Conservation (phyloP, 768 basidiomycete species). For the Favolaschia claudopus region DNA sequence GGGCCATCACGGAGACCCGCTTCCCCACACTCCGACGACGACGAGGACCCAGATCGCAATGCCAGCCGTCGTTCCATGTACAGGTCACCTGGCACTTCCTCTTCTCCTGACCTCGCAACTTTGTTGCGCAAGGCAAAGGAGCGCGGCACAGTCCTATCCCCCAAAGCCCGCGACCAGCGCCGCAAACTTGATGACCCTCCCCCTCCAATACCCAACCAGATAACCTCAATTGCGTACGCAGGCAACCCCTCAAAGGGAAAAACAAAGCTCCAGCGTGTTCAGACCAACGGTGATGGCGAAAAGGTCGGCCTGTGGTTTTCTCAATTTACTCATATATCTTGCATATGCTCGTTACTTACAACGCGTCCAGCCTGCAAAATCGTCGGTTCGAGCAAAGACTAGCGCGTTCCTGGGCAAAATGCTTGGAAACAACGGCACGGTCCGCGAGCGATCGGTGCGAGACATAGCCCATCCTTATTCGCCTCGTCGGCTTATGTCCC, state of each 20-base stretch:
- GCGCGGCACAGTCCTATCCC: constrained; percentile 54
- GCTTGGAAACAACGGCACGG: constrained; percentile 64
- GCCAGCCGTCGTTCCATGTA: constrained; percentile 87
- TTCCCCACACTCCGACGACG: constrained; percentile 65
- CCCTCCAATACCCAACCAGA: constrained; percentile 18
- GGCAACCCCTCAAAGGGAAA: constrained; percentile 40
- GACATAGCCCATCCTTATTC: constrained; percentile 17
- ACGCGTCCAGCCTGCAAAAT: constrained; percentile 54
- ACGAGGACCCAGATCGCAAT: constrained; percentile 71
- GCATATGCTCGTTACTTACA: background rate
- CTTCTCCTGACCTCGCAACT: constrained; percentile 91
- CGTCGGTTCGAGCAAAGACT: constrained; percentile 80
- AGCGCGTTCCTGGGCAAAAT: constrained; percentile 83
- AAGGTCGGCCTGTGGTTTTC: constrained; percentile 15
- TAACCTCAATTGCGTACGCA: constrained; percentile 18
- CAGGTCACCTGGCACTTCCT: constrained; percentile 86
- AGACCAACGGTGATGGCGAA: constrained; percentile 24
- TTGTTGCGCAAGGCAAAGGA: constrained; percentile 86
- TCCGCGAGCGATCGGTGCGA: constrained; percentile 75
- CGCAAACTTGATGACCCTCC: constrained; percentile 2
- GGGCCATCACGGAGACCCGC: constrained; percentile 41
- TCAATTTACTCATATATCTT: background rate
- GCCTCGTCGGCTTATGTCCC: constrained; percentile 21
- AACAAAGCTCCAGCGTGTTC: constrained; percentile 30
- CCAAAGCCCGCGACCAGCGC: constrained; percentile 43